These are phyloP conservation scores for Jatropha podagrica DNA, from an alignment of 441 rosid genomes.

Conservation along the genomic window DNA sequence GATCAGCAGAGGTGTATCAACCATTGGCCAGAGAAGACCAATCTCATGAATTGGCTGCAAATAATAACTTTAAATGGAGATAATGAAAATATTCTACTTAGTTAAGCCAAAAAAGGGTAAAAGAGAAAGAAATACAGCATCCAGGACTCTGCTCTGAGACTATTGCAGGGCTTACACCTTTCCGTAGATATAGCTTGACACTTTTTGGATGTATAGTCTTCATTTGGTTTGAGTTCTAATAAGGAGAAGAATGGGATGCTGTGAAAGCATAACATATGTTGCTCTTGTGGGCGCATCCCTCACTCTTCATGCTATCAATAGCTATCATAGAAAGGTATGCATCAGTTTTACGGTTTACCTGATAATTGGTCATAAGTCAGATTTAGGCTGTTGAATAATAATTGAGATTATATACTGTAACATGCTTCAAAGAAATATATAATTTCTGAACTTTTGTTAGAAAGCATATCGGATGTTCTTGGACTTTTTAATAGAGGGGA, in stretches of 20 bases:
- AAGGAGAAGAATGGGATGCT: neutral
- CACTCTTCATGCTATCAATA: neutral
- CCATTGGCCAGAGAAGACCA: too few species aligned
- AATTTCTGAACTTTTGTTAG: neutral
- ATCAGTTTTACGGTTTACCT: neutral
- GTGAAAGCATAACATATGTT: neutral
- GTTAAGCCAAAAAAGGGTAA: neutral
- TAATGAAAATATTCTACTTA: neutral
- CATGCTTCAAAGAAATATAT: neutral
- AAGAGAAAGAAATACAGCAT: neutral
- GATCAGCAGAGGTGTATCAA: too few species aligned
- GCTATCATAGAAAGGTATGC: neutral
- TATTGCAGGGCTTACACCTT: neutral
- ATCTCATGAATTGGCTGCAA: neutral
- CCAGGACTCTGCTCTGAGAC: neutral
- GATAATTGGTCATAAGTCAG: neutral
- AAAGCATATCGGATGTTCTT: conserved; percentile 4
- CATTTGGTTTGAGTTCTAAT: neutral
- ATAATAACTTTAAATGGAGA: neutral
- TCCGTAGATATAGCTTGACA: neutral
- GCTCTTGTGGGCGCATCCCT: neutral
- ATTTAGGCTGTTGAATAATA: neutral
- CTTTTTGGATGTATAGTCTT: neutral
- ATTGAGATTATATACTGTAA: neutral
- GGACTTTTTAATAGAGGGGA: neutral